phyloP scores from a whole-genome alignment of 2,329 filamentous ascomycete species.

The Fusarium sp. region DNA sequence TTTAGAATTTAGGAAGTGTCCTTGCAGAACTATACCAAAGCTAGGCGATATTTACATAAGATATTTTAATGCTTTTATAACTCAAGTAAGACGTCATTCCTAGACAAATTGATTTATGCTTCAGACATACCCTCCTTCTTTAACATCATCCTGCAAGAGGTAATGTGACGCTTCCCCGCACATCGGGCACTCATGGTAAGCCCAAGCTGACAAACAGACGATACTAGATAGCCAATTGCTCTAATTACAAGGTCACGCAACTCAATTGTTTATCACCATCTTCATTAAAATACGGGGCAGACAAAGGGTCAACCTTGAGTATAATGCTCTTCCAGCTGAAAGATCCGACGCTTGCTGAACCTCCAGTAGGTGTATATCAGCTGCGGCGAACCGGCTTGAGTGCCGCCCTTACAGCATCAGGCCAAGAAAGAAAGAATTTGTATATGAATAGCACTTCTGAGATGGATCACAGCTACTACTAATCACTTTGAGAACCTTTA shows the following conservation, averaged over 20 bases:
- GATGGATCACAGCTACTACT: rapidly evolving
- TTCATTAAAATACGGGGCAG: rapidly evolving
- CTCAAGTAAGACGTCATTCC: rapidly evolving
- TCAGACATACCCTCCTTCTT: no score
- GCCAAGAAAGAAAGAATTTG: rapidly evolving
- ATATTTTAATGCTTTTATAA: rapidly evolving
- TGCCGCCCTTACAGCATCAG: no score
- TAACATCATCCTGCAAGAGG: no score
- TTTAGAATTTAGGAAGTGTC: rapidly evolving
- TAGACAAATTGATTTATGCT: rapidly evolving
- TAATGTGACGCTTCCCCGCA: background rate
- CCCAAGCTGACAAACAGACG: background rate
- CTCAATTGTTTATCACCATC: rapidly evolving
- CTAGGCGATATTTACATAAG: rapidly evolving
- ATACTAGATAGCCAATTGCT: background rate
- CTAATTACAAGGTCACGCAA: no score
- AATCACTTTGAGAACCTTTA: background rate
- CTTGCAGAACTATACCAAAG: no score
- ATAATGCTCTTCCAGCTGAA: no score
- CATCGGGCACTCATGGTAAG: background rate
- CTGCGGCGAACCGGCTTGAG: no score
- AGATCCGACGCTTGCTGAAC: background rate
- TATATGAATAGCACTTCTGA: background rate
- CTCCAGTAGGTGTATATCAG: no score
- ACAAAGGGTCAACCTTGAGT: background rate